These are phyloP conservation scores for Cladophialophora yegresii DNA, from an alignment of 2,329 filamentous ascomycete genomes.

Conservation along the genomic window DNA sequence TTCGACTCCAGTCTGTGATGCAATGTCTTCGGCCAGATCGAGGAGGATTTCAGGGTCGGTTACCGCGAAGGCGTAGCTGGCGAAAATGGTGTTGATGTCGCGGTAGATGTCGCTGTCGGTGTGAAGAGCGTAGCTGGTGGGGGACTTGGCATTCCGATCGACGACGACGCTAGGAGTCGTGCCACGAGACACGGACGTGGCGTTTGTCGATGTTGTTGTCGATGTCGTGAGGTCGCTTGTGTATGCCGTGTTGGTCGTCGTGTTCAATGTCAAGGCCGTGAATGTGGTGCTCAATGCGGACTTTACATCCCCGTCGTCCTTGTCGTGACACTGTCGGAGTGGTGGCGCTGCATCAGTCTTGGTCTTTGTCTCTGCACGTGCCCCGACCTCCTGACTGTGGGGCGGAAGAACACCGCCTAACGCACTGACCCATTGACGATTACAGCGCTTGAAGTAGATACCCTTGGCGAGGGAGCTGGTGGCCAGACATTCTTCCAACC, in stretches of 20 bases:
- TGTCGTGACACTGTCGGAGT: not conserved
- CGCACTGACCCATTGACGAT: conserved; percentile 25
- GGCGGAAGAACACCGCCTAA: conserved; percentile 11
- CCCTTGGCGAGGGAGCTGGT: conserved; percentile 22
- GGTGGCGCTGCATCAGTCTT: not conserved
- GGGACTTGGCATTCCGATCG: not conserved
- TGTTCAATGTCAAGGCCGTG: not conserved
- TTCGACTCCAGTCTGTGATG: too few relatives aligned
- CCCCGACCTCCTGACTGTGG: not conserved
- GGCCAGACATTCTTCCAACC: conserved; percentile 14
- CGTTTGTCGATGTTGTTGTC: not conserved
- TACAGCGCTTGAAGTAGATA: conserved; percentile 30
- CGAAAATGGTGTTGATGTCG: too few relatives aligned
- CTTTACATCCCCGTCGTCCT: not conserved
- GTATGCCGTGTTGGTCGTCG: not conserved
- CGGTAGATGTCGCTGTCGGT: too few relatives aligned
- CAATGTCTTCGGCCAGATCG: too few relatives aligned
- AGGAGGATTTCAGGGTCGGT: not conserved
- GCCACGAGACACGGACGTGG: not conserved
- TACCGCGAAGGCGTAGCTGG: not conserved
- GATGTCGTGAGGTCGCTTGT: not conserved
- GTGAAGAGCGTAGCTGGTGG: too few relatives aligned
- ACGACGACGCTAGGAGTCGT: not conserved
- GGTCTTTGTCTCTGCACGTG: not conserved
- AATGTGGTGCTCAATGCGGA: not conserved